phyloP scores from a whole-genome alignment of 1,284 basidiomycete species.

The Macrocystidia cucumis region DNA sequence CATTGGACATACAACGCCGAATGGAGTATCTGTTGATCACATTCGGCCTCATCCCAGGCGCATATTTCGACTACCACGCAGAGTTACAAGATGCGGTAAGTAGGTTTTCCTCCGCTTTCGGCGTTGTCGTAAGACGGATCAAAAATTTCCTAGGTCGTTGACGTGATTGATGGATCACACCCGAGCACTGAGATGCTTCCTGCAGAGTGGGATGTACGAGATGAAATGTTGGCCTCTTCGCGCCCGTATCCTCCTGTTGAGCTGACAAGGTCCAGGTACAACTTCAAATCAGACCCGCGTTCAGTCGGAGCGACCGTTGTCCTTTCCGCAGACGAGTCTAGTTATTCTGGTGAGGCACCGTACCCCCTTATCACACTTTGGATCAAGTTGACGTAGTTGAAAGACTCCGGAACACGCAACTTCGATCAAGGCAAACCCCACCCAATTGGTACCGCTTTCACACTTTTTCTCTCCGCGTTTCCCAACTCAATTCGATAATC shows the following conservation, averaged over 20 bases:
- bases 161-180: constrained; percentile 53
- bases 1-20: background rate
- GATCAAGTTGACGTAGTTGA: constrained; percentile 1
- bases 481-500: constrained; percentile 1
- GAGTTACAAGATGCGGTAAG: constrained; percentile 52
- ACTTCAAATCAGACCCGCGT: constrained; percentile 74
- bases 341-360: constrained; percentile 43
- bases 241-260: background rate
- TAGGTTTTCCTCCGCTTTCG: constrained; percentile 5
- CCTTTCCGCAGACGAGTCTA: constrained; percentile 62
- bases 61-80: constrained; percentile 75
- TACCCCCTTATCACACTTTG: background rate
- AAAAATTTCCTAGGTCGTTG: constrained; percentile 40
- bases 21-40: background rate
- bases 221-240: constrained; percentile 40
- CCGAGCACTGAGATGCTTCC: constrained; percentile 64
- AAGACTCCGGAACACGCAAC: constrained; percentile 41
- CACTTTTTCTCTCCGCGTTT: constrained; percentile 7
- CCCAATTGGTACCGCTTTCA: constrained; percentile 60
- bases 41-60: constrained; percentile 27
- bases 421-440: constrained; percentile 58
- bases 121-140: background rate
- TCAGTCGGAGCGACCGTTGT: constrained; percentile 56
- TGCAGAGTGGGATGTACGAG: constrained; percentile 50
- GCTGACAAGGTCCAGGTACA: constrained; percentile 42